Conservation (phyloP, 2,329 filamentous ascomycete species). For the Fusarium clavum region DNA sequence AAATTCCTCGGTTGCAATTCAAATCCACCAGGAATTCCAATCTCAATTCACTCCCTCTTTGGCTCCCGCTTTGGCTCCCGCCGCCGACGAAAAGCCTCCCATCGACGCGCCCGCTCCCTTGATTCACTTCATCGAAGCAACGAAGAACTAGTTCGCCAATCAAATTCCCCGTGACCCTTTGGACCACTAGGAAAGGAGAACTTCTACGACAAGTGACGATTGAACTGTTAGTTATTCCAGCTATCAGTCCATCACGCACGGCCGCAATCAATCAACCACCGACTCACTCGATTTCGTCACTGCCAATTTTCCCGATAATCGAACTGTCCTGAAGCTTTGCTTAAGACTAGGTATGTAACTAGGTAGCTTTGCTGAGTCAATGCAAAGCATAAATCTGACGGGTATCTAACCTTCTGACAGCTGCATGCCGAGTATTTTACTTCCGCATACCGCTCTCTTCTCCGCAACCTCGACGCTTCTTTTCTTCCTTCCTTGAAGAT, state of each 20-base stretch:
- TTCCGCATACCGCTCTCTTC: conserved; percentile 52
- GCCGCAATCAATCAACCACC: conserved; percentile 15
- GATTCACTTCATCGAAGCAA: conserved; percentile 40
- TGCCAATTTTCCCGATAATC: conserved; percentile 21
- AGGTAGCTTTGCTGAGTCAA: conserved; percentile 11
- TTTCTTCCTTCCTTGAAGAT: conserved; percentile 56
- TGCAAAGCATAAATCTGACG: conserved; percentile 4
- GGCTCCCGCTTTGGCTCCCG: conserved; percentile 27
- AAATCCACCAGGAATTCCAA: conserved; percentile 56
- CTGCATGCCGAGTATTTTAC: conserved; percentile 53
- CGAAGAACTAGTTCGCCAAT: conserved; percentile 38
- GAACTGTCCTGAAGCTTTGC: conserved; percentile 23
- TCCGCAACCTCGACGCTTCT: conserved; percentile 57
- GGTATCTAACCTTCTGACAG: conserved; percentile 49
- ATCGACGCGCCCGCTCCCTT: conserved; percentile 49
- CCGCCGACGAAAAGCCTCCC: conserved; percentile 35
- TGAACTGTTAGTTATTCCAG: conserved; percentile 24
- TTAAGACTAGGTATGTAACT: conserved; percentile 44
- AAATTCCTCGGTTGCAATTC: conserved; percentile 56
- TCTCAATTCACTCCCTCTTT: conserved; percentile 40
- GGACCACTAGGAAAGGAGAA: conserved; percentile 14
- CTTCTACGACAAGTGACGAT: conserved; percentile 29
- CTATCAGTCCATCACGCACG: conserved; percentile 18
- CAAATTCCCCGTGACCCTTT: conserved; percentile 49
- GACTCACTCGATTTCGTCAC: conserved; percentile 11